Conservation (phyloP, 768 basidiomycete species). For the Boletus rubropictus region DNA sequence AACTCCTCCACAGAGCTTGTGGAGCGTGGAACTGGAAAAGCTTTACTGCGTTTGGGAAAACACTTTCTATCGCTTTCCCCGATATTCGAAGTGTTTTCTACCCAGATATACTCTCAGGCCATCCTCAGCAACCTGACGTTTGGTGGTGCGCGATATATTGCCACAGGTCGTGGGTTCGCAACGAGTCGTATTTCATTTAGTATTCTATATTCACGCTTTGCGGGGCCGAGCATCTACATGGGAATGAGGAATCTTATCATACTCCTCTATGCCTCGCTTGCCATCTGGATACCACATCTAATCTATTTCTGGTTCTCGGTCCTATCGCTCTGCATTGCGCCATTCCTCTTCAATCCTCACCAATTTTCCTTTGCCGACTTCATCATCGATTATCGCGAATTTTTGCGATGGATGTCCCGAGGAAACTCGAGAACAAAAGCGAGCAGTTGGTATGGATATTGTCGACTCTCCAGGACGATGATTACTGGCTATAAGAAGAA, state of each 20-base stretch:
- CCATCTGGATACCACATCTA: conserved; percentile 89
- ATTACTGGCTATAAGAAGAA: conserved; percentile 99
- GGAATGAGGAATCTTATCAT: conserved; percentile 91
- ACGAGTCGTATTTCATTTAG: conserved; percentile 94
- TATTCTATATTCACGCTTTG: conserved; percentile 97
- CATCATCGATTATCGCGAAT: conserved; percentile 98
- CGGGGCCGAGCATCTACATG: conserved; percentile 99
- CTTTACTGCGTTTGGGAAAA: conserved; percentile 87
- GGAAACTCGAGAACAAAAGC: conserved; percentile 95
- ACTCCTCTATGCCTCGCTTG: conserved; percentile 84
- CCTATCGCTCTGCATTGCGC: conserved; percentile 88
- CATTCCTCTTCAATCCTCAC: conserved; percentile 99
- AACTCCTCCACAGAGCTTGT: conserved; percentile 63
- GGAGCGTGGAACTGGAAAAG: conserved; percentile 93
- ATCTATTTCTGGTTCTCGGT: conserved; percentile 99
- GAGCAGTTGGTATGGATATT: conserved; percentile 99
- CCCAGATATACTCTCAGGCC: conserved; percentile 96
- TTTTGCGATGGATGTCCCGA: conserved; percentile 98
- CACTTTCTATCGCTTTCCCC: conserved; percentile 97
- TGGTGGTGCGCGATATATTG: conserved; percentile 98
- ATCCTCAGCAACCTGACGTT: conserved; percentile 96
- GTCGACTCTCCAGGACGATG: conserved; percentile 92
- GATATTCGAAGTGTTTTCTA: conserved; percentile 97
- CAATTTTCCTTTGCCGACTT: conserved; percentile 97
- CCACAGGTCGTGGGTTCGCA: conserved; percentile 97